A percentile compares a stretch with the other conserved stretches of the same genome.
Conservation (phyloP, 2,329 filamentous ascomycete genomes). For the Claviceps digitariae region DNA sequence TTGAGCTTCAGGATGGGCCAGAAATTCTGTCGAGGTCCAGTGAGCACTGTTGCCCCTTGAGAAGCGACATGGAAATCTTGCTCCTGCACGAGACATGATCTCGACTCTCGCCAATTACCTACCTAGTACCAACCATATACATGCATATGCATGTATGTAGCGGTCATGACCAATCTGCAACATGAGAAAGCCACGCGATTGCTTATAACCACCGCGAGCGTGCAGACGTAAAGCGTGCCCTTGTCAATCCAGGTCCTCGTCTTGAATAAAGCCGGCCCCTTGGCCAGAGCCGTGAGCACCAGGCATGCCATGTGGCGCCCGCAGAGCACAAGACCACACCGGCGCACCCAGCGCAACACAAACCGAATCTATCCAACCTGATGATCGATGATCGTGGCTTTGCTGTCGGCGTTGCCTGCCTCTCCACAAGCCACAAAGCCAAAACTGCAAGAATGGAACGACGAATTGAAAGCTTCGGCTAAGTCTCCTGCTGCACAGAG, state of each 20-base stretch:
- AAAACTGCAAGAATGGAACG: background rate
- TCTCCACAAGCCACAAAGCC: background rate
- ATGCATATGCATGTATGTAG: background rate
- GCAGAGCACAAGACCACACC: background rate
- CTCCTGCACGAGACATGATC: background rate
- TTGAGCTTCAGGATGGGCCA: background rate
- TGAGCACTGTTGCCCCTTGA: background rate
- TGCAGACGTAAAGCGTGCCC: background rate
- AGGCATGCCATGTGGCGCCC: constrained; percentile 4
- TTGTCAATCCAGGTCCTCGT: background rate
- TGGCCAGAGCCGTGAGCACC: background rate
- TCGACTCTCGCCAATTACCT: background rate
- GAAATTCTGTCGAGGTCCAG: background rate
- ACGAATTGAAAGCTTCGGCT: background rate
- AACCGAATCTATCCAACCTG: background rate
- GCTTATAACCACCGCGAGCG: background rate
- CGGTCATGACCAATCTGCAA: background rate
- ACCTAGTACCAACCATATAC: background rate
- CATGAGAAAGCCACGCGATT: background rate
- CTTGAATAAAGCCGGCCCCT: background rate
- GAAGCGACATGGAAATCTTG: too few relatives aligned
- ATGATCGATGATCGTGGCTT: background rate
- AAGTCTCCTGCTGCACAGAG: background rate
- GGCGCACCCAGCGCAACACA: background rate
- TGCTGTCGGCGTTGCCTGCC: background rate